phyloP scores from a whole-genome alignment of 805 yeast species.

The Yarrowia alimentaria region DNA sequence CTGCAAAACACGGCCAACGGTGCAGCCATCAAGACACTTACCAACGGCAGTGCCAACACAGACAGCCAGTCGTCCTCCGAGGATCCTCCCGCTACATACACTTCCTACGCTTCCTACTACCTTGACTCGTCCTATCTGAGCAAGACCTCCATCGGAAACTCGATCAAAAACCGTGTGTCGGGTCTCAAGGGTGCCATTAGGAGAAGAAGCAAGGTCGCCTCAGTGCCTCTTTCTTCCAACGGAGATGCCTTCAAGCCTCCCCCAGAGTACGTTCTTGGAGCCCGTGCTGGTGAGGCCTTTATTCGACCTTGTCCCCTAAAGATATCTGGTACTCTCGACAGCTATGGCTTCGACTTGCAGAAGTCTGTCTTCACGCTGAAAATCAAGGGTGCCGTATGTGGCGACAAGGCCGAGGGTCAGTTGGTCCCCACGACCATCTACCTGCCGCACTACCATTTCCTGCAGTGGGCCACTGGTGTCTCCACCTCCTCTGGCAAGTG shows the following conservation, averaged over 20 bases:
- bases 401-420: constrained; percentile 34
- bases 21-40: background rate
- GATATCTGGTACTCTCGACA: constrained; percentile 56
- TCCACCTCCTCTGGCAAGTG: constrained; percentile 57
- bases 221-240: background rate
- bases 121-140: constrained; percentile 14
- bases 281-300: constrained; percentile 50
- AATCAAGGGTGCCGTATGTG: constrained; percentile 39
- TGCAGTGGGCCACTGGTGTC: constrained; percentile 48
- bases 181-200: constrained; percentile 10
- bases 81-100: constrained; percentile 5
- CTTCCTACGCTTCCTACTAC: constrained; percentile 6
- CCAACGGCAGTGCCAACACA: constrained; percentile 3
- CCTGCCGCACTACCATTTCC: constrained; percentile 74
- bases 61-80: constrained; percentile 5
- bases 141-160: constrained; percentile 1
- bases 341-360: constrained; percentile 59
- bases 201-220: background rate
- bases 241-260: constrained; percentile 27
- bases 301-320: constrained; percentile 74
- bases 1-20: constrained; percentile 10
- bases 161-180: constrained; percentile 10
- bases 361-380: constrained; percentile 49
- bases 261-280: constrained; percentile 21
- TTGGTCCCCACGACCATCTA: constrained; percentile 57